Evolutionary conservation across 1,284 basidiomycete species (phyloP).

Genomic region (Moesziomyces globuligerus): DNA sequence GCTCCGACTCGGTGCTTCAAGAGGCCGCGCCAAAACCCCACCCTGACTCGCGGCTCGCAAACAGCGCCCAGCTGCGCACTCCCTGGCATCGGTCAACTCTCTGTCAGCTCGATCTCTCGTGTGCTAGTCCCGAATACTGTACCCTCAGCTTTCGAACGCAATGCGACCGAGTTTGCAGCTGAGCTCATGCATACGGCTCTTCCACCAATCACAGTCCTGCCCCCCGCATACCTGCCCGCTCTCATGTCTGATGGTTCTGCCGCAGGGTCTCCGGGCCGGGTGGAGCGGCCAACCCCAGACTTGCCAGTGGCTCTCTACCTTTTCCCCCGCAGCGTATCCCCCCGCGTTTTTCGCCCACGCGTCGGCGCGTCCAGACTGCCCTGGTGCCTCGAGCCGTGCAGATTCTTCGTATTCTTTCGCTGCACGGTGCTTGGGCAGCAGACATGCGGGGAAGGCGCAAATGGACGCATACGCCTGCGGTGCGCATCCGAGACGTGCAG

Average conservation of each 20-base stretch:
- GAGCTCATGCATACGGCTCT: not conserved
- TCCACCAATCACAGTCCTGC: not conserved
- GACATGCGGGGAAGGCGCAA: not conserved
- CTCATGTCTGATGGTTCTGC: not conserved
- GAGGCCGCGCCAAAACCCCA: too few species aligned
- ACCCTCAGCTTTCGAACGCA: too few species aligned
- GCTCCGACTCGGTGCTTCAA: too few species aligned
- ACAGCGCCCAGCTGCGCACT: too few species aligned
- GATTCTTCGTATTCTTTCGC: too few species aligned
- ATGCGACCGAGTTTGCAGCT: not conserved
- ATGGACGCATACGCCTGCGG: not conserved
- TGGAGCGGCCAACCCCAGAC: not conserved
- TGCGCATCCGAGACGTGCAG: not conserved
- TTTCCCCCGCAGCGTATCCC: not conserved
- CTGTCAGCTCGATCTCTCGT: too few species aligned
- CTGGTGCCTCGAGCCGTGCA: too few species aligned
- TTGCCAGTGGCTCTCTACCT: not conserved
- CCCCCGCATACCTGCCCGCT: not conserved
- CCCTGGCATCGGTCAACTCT: too few species aligned
- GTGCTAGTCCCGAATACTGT: too few species aligned
- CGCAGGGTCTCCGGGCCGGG: too few species aligned
- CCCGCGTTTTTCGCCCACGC: not conserved
- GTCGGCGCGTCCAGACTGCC: not conserved
- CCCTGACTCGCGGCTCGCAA: not conserved
- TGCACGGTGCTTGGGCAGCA: too few species aligned